Percentiles rank a stretch among this genome's conserved stretches.
Evolutionary conservation across 495 filamentous ascomycete species (phyloP).

Genomic region (Aspergillus coremiiformis): DNA sequence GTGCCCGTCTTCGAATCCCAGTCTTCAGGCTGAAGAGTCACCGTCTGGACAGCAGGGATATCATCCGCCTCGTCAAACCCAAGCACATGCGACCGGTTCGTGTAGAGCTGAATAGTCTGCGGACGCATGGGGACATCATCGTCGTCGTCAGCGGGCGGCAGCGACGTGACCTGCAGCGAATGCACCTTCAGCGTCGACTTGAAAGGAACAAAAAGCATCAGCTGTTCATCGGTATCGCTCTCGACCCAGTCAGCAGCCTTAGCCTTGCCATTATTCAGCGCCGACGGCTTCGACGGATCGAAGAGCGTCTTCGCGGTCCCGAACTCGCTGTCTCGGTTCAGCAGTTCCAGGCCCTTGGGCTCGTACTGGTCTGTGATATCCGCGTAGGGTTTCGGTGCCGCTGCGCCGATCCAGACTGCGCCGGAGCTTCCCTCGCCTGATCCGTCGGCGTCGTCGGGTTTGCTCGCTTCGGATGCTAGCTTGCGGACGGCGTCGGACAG

Average conservation of each 20-base stretch:
- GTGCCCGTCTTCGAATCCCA: slow-evolving; percentile 85
- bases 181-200: slow-evolving; percentile 84
- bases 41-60: slow-evolving; percentile 64
- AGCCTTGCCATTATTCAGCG: slow-evolving; percentile 56
- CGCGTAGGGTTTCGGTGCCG: slow-evolving; percentile 69
- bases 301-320: slow-evolving; percentile 69
- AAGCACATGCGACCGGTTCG: slow-evolving; percentile 78
- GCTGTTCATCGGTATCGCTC: slow-evolving; percentile 96
- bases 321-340: slow-evolving; percentile 71
- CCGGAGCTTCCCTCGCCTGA: slow-evolving; percentile 27
- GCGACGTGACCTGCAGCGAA: slow-evolving; percentile 80
- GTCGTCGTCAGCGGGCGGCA: slow-evolving; percentile 55
- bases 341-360: slow-evolving; percentile 68
- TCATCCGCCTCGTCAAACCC: slow-evolving; percentile 96
- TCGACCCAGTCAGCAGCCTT: slow-evolving; percentile 77
- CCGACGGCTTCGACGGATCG: slow-evolving; percentile 56
- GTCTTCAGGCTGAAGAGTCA: slow-evolving; percentile 63
- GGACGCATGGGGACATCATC: slow-evolving; percentile 78
- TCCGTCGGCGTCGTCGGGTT: slow-evolving; percentile 40
- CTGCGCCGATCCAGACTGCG: slow-evolving; percentile 62
- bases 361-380: slow-evolving; percentile 82
- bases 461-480: slow-evolving; percentile 62
- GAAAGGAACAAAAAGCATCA: slow-evolving; percentile 92
- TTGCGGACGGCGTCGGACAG: slow-evolving; percentile 64
- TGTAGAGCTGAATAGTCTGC: slow-evolving; percentile 75